phyloP scores from a whole-genome alignment of 2,329 filamentous ascomycete species.

The Myriosclerotinia duriaeana region DNA sequence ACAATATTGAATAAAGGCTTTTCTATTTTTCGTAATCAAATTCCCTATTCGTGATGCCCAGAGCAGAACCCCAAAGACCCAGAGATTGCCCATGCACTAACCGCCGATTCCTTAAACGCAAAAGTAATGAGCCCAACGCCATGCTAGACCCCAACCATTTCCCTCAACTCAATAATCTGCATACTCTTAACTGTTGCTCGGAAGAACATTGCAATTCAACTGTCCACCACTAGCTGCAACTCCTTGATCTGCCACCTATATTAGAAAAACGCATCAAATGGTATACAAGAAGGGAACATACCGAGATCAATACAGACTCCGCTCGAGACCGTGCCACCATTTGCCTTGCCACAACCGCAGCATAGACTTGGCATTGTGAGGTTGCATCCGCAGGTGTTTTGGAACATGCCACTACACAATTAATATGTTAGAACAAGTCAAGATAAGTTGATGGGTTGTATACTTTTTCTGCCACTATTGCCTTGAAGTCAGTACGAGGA shows the following conservation, averaged over 20 bases:
- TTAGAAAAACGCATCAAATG: not conserved
- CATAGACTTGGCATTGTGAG: conserved; percentile 13
- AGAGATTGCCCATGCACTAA: too few species aligned
- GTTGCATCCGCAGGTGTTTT: conserved; percentile 15
- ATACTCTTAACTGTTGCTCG: not conserved
- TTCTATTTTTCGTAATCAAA: too few species aligned
- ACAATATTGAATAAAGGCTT: too few species aligned
- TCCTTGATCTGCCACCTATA: not conserved
- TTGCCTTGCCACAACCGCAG: conserved; percentile 5
- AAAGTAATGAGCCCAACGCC: not conserved
- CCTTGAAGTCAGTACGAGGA: not conserved
- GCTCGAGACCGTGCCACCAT: not conserved
- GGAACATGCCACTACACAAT: conserved; percentile 19
- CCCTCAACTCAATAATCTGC: not conserved
- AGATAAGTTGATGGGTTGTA: too few species aligned
- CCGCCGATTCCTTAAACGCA: not conserved
- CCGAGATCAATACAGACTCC: conserved; percentile 15
- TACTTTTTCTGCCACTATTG: conserved; percentile 20
- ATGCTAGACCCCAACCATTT: not conserved
- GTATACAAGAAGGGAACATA: not conserved
- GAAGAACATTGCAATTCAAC: conserved; percentile 17
- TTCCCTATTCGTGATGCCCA: not conserved
- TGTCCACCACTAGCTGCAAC: conserved; percentile 5
- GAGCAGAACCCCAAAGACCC: not conserved
- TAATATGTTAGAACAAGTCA: not conserved